Percentiles rank a stretch among this genome's conserved stretches.
These are phyloP conservation scores for Cryphonectria japonica DNA, from an alignment of 2,329 filamentous ascomycete species.

Conservation along the genomic window DNA sequence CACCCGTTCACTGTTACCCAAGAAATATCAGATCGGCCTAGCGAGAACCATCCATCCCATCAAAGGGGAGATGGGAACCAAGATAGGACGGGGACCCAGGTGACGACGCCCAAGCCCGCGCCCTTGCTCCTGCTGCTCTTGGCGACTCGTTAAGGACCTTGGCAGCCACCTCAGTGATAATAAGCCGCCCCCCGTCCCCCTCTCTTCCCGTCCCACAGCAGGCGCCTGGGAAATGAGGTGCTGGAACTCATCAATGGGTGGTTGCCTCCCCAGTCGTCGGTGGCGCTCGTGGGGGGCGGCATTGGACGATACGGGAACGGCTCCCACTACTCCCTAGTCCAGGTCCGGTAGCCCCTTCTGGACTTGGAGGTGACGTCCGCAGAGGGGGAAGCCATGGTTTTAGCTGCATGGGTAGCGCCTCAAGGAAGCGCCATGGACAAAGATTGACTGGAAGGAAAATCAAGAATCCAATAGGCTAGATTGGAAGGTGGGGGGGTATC, in stretches of 20 bases:
- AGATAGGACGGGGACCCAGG: background rate
- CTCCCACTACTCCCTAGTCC: background rate
- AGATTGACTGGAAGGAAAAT: background rate
- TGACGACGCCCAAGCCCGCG: background rate
- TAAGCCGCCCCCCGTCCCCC: background rate
- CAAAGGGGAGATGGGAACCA: background rate
- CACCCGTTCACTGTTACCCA: background rate
- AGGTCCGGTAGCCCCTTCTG: background rate
- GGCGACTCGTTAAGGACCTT: background rate
- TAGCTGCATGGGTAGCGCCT: slow-evolving; percentile 1
- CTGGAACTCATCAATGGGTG: background rate
- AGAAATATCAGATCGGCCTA: background rate
- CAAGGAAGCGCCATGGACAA: background rate
- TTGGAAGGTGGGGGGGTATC: background rate
- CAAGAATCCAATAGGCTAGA: background rate
- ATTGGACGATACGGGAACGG: background rate
- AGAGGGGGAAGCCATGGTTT: slow-evolving; percentile 3
- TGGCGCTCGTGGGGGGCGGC: background rate
- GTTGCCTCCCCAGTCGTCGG: background rate
- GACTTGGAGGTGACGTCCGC: background rate
- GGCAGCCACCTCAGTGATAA: background rate
- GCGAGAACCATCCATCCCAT: background rate
- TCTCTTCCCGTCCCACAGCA: background rate
- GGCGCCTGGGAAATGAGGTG: slow-evolving; percentile 3
- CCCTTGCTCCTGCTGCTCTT: background rate